phyloP scores from a whole-genome alignment of 805 yeast species.

The Yamadazyma sp. region DNA sequence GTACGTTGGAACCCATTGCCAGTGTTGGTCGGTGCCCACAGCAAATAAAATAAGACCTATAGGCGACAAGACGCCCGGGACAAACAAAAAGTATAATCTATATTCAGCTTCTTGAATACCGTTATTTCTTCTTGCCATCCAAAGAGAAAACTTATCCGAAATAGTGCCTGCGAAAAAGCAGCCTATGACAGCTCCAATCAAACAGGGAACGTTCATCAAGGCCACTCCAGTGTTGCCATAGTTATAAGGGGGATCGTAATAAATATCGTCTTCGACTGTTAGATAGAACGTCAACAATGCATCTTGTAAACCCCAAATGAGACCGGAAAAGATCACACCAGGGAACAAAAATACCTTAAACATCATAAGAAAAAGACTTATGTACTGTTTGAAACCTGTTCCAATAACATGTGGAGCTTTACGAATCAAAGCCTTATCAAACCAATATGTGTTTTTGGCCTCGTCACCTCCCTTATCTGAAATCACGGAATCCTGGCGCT shows the following conservation, averaged over 20 bases:
- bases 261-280: slow-evolving; percentile 39
- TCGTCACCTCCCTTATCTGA: slow-evolving; percentile 29
- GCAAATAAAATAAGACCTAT: slow-evolving; percentile 37
- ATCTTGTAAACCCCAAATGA: slow-evolving; percentile 42
- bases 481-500: slow-evolving; percentile 45
- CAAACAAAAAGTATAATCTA: slow-evolving; percentile 34
- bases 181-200: slow-evolving; percentile 41
- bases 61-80: slow-evolving; percentile 37
- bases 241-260: slow-evolving; percentile 35
- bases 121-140: slow-evolving; percentile 37
- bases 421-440: slow-evolving; percentile 33
- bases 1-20: slow-evolving; percentile 40
- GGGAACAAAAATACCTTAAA: slow-evolving; percentile 37
- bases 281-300: slow-evolving; percentile 39
- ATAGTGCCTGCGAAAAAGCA: slow-evolving; percentile 36
- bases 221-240: slow-evolving; percentile 37
- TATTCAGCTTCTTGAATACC: slow-evolving; percentile 40
- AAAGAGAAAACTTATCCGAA: slow-evolving; percentile 34
- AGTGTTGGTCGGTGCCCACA: slow-evolving; percentile 34
- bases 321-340: slow-evolving; percentile 36
- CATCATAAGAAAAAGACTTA: slow-evolving; percentile 31
- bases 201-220: slow-evolving; percentile 39
- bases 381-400: slow-evolving; percentile 42
- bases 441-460: slow-evolving; percentile 25
- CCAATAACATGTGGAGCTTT: slow-evolving; percentile 37